Base-by-base conservation (phyloP, 441 rosid genomes). In the Populus tomentosa region DNA sequence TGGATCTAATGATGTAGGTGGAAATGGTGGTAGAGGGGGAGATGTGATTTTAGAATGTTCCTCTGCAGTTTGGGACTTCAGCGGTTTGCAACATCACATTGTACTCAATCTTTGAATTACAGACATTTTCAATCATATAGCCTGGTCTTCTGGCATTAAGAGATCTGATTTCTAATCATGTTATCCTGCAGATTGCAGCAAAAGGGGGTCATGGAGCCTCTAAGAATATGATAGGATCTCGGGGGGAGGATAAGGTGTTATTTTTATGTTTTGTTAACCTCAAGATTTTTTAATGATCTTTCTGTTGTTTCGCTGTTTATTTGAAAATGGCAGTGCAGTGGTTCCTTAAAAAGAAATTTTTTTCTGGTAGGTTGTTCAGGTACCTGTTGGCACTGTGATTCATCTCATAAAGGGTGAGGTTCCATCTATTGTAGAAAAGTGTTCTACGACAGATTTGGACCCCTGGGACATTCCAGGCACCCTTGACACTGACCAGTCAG, bases 391-490 rank as follows among this genome's bases (percentile, higher is more conserved):
- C 77, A 89, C 98, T 21, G 93, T 93, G 73, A 85, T 93, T 88
- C 98, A 94, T 89, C 91, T 93, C 79, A 68, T 85, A 33, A 79
- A 84, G 69, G 97, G 98, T 72, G 95, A 93, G 80, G 83, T 90
- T 73, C 89, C 93, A 26, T 80, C 82, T 20, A 30, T 73, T 24
- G 79, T 88, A 65, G 86, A 87, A 81, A 75, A 61, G 5, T 62
- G 18, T 65, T 83, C 93, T 46, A 72, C 78, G 1, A 78, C 74
- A 75, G 86, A 82, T 80, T 82, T 87, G 78, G 97, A 92, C 82
- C 98, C 97, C 1, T 94, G 97, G 97, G 97, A 94, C 21, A 90
- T 90, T 87, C 97, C 94, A 0, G 94, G 97, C n/a, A 77, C 82
- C 35, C 86, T 94, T 36, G 90, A 73, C 69, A 79, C 79, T 36